Evolutionary conservation across 805 yeast species (phyloP).

Genomic region (Kuraishia ogatae): DNA sequence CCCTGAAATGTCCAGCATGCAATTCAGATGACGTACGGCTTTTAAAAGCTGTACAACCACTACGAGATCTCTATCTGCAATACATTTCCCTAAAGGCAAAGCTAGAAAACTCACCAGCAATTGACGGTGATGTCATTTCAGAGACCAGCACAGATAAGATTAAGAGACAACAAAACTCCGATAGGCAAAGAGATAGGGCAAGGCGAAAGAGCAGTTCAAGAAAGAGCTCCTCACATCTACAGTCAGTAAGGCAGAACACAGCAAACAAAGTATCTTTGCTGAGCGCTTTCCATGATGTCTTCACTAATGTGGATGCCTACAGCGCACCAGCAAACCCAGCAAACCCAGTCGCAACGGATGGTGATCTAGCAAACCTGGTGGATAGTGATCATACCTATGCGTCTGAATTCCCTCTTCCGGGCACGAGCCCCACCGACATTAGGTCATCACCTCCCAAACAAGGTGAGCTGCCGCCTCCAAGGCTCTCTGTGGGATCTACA

Average conservation of each 20-base stretch:
- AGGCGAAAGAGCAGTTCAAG: constrained; percentile 3
- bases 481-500: background rate
- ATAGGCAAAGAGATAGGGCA: background rate
- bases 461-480: background rate
- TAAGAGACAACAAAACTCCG: background rate
- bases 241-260: background rate
- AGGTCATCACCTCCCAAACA: background rate
- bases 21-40: constrained; percentile 10
- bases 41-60: constrained; percentile 24
- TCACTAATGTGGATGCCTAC: constrained; percentile 17
- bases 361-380: background rate
- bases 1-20: constrained; percentile 30
- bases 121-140: constrained; percentile 4
- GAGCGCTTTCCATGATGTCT: constrained; percentile 26
- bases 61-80: constrained; percentile 17
- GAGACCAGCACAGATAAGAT: constrained; percentile 2
- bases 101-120: background rate
- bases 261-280: constrained; percentile 17
- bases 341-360: background rate
- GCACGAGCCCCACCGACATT: background rate
- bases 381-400: background rate
- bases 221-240: constrained; percentile 8
- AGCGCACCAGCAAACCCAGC: background rate
- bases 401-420: background rate
- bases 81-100: background rate